These are phyloP conservation scores for Penicillium sp. DNA, from an alignment of 2,329 filamentous ascomycete species.

Conservation along the genomic window DNA sequence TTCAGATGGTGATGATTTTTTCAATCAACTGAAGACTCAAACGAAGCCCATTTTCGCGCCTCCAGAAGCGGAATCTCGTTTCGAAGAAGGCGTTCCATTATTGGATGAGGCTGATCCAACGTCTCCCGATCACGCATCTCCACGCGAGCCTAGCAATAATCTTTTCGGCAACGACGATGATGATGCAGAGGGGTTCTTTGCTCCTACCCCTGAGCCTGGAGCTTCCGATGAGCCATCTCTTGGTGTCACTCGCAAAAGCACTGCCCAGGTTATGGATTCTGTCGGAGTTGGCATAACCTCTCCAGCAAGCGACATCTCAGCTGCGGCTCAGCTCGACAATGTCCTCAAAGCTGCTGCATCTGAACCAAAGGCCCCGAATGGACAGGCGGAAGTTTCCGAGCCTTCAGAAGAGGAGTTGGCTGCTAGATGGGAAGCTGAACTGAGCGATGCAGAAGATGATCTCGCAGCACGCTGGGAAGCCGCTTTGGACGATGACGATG, in stretches of 20 bases:
- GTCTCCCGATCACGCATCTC: constrained; percentile 22
- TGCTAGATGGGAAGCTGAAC: constrained; percentile 75
- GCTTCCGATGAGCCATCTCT: constrained; percentile 11
- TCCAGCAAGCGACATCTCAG: constrained; percentile 25
- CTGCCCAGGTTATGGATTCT: constrained; percentile 22
- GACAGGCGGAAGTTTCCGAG: constrained; percentile 14
- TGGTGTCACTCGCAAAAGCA: constrained; percentile 42
- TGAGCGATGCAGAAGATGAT: constrained; percentile 62
- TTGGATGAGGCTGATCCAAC: constrained; percentile 39
- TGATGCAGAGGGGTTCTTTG: constrained; percentile 37
- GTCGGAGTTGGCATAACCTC: constrained; percentile 37
- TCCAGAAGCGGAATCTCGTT: constrained; percentile 52
- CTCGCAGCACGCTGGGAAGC: constrained; percentile 62
- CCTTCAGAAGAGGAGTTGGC: constrained; percentile 58
- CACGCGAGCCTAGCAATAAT: constrained; percentile 22
- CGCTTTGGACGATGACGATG: constrained; percentile 64
- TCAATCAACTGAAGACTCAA: constrained; percentile 46
- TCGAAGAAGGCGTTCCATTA: constrained; percentile 64
- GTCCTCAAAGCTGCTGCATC: constrained; percentile 20
- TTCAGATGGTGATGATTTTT: constrained; percentile 54
- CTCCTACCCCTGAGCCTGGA: constrained; percentile 17
- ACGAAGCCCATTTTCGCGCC: constrained; percentile 37
- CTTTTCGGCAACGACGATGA: constrained; percentile 38
- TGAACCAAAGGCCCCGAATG: constrained; percentile 7
- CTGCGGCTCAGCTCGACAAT: constrained; percentile 26